Percentiles rank a stretch among this genome's conserved stretches.
These are phyloP conservation scores for Sclerotinia trifoliorum DNA, from an alignment of 2,329 filamentous ascomycete species.

Conservation along the genomic window DNA sequence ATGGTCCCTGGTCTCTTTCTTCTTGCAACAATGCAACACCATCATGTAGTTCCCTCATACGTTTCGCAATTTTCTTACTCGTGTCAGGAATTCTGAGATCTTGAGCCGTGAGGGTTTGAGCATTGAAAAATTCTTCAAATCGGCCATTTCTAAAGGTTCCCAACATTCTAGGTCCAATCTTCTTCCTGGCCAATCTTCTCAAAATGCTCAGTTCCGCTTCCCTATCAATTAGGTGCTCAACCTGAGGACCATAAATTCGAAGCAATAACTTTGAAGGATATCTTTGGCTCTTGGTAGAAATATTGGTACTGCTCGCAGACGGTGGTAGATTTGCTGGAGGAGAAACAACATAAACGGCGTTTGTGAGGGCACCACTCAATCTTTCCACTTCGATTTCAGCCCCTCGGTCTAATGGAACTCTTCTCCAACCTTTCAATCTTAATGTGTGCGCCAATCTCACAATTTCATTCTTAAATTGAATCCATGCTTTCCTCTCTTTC, in stretches of 20 bases:
- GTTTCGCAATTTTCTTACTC: constrained; percentile 90
- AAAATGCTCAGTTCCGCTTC: constrained; percentile 87
- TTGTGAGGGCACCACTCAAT: constrained; percentile 88
- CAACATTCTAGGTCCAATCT: constrained; percentile 85
- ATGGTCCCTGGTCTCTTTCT: constrained; percentile 76
- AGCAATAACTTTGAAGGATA: constrained; percentile 68
- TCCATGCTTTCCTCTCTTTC: constrained; percentile 76
- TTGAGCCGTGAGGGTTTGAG: constrained; percentile 71
- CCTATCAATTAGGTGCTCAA: constrained; percentile 92
- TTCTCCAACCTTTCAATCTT: constrained; percentile 86
- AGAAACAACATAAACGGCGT: constrained; percentile 91
- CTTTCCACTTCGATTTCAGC: constrained; percentile 68
- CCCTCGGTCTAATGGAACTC: constrained; percentile 70
- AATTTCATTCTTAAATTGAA: constrained; percentile 88
- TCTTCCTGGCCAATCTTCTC: constrained; percentile 81
- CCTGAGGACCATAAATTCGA: constrained; percentile 90
- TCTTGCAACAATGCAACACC: constrained; percentile 81
- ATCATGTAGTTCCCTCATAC: constrained; percentile 93
- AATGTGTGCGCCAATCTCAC: constrained; percentile 86
- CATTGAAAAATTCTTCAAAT: constrained; percentile 92
- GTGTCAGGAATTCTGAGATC: constrained; percentile 80
- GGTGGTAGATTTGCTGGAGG: constrained; percentile 65
- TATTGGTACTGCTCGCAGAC: constrained; percentile 30
- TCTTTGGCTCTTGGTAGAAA: constrained; percentile 38
- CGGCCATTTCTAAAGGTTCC: constrained; percentile 93